These are phyloP conservation scores for Aspergillus hancockii DNA, from an alignment of 495 filamentous ascomycete genomes.

Conservation along the genomic window DNA sequence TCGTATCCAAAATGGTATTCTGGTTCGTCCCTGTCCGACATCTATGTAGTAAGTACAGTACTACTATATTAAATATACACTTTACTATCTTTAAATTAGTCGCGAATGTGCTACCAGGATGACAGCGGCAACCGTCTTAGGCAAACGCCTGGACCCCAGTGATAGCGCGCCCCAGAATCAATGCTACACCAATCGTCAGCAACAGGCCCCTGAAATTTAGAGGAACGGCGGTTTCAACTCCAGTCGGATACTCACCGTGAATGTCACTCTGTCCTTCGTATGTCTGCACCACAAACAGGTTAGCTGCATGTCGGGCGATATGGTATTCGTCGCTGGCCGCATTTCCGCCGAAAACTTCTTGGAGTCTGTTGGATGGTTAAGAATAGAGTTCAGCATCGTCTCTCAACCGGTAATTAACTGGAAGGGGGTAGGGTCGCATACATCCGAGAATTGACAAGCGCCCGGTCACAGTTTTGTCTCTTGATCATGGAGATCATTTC, in stretches of 20 bases:
- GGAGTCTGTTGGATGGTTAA: slow-evolving; percentile 54
- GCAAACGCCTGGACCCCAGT: slow-evolving; percentile 71
- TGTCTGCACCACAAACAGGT: slow-evolving; percentile 95
- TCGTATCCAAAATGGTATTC: too few species aligned
- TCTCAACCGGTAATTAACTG: not conserved
- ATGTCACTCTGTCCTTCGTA: slow-evolving; percentile 98
- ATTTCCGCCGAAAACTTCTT: slow-evolving; percentile 97
- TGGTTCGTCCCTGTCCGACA: too few species aligned
- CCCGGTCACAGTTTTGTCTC: slow-evolving; percentile 94
- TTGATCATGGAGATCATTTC: slow-evolving; percentile 99
- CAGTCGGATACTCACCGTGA: slow-evolving; percentile 64
- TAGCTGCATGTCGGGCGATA: slow-evolving; percentile 93
- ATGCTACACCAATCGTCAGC: slow-evolving; percentile 40
- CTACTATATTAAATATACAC: not conserved
- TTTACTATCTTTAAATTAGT: not conserved
- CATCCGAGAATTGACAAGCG: slow-evolving; percentile 75
- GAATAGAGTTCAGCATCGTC: slow-evolving; percentile 13
- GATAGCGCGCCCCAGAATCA: slow-evolving; percentile 71
- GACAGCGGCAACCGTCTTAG: slow-evolving; percentile 22
- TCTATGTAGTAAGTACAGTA: too few species aligned
- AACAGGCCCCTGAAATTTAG: slow-evolving; percentile 5
- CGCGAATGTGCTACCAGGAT: not conserved
- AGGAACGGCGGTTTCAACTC: not conserved
- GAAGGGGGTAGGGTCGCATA: slow-evolving; percentile 34
- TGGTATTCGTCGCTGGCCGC: slow-evolving; percentile 95